These are phyloP conservation scores for Fusarium camptoceras DNA, from an alignment of 2,329 filamentous ascomycete species.

Conservation along the genomic window DNA sequence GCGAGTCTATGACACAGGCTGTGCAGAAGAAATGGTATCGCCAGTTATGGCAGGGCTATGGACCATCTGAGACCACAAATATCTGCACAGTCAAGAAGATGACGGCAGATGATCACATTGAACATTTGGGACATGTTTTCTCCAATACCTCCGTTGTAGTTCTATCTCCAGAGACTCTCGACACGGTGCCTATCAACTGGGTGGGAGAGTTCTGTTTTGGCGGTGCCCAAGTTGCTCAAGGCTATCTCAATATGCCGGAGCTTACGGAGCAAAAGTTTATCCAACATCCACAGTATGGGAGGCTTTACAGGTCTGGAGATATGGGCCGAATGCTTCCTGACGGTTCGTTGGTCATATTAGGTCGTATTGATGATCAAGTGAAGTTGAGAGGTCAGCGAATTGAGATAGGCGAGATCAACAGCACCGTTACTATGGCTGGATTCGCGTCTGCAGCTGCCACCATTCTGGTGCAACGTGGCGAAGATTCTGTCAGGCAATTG, in stretches of 20 bases:
- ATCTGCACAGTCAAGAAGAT: conserved; percentile 83
- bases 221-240: conserved; percentile 81
- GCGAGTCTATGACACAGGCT: conserved; percentile 80
- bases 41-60: conserved; percentile 83
- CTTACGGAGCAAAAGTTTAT: conserved; percentile 76
- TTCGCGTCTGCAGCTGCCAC: conserved; percentile 72
- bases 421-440: conserved; percentile 64
- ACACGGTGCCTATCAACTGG: conserved; percentile 74
- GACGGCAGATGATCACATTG: conserved; percentile 66
- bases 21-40: conserved; percentile 77
- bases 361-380: conserved; percentile 81
- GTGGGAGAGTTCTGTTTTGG: conserved; percentile 89
- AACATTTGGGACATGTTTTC: conserved; percentile 81
- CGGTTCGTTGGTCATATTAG: conserved; percentile 78
- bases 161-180: conserved; percentile 58
- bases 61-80: conserved; percentile 88
- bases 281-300: conserved; percentile 74
- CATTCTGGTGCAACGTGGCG: conserved; percentile 63
- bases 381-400: conserved; percentile 85
- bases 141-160: conserved; percentile 82
- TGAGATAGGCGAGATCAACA: conserved; percentile 81
- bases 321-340: conserved; percentile 82
- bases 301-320: conserved; percentile 85
- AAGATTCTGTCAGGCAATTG: conserved; percentile 63
- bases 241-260: conserved; percentile 75